Evolutionary conservation across 441 rosid species (phyloP).

Genomic region (Eutrema salsugineum): DNA sequence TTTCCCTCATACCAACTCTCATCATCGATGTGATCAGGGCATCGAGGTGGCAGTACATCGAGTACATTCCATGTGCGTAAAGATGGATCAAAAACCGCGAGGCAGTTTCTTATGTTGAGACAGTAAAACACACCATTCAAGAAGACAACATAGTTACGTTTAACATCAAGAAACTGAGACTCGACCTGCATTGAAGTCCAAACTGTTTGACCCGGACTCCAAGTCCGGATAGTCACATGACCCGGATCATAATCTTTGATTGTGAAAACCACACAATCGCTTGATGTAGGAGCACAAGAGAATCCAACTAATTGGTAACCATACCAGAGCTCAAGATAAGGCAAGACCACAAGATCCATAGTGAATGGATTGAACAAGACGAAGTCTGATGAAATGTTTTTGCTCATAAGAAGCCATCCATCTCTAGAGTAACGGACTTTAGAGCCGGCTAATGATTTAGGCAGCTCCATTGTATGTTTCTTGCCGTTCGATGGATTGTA

Average conservation of each 20-base stretch:
- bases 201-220: constrained; percentile 11
- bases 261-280: constrained; percentile 19
- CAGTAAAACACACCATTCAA: constrained; percentile 23
- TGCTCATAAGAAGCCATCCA: constrained; percentile 29
- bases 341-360: constrained; percentile 17
- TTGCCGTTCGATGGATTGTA: constrained; percentile 16
- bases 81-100: constrained; percentile 25
- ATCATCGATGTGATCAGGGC: not conserved
- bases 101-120: not conserved
- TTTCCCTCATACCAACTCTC: not conserved
- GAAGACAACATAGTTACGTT: constrained; percentile 19
- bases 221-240: constrained; percentile 20
- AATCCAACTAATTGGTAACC: constrained; percentile 19
- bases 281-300: constrained; percentile 30
- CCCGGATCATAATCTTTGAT: constrained; percentile 26
- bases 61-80: constrained; percentile 13
- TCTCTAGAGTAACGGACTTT: constrained; percentile 25
- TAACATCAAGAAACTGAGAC: constrained; percentile 18
- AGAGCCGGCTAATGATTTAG: constrained; percentile 3
- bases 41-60: not conserved
- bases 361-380: constrained; percentile 31
- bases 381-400: constrained; percentile 6
- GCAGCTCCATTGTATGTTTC: constrained; percentile 5
- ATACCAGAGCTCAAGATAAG: constrained; percentile 14
- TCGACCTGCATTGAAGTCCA: constrained; percentile 23